phyloP scores from a whole-genome alignment of 345 rosid genomes.

The Acer negundo region DNA sequence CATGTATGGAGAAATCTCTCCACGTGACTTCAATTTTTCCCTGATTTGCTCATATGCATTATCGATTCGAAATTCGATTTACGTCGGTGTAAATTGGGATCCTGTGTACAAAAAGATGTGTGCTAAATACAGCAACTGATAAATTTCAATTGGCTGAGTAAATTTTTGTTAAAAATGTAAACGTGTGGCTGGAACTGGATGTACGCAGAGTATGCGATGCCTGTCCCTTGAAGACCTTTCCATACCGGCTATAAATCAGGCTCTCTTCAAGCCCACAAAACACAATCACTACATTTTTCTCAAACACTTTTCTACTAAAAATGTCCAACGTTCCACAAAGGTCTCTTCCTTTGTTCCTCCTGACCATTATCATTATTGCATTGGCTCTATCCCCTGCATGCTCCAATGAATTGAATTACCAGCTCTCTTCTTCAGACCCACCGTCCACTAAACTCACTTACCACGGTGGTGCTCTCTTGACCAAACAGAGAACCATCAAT shows the following conservation, averaged over 20 bases:
- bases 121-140: no score
- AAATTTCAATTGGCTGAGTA: no score
- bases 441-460: constrained; percentile 9
- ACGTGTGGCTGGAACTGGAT: background rate
- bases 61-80: no score
- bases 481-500: constrained; percentile 18
- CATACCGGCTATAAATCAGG: background rate
- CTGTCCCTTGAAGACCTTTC: no score
- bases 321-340: background rate
- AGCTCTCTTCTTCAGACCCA: no score
- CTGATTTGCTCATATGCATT: no score
- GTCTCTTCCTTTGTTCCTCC: constrained; percentile 11
- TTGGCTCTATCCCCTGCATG: constrained; percentile 7
- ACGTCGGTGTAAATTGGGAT: no score
- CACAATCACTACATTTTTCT: background rate
- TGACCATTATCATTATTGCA: background rate
- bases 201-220: background rate
- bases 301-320: background rate
- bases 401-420: background rate
- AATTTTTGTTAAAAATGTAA: background rate
- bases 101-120: no score
- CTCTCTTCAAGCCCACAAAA: background rate
- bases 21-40: no score
- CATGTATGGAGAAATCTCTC: no score
- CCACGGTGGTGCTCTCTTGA: constrained; percentile 32